Evolutionary conservation across 2,329 filamentous ascomycete species (phyloP).

Genomic region (Monilinia aucupariae): DNA sequence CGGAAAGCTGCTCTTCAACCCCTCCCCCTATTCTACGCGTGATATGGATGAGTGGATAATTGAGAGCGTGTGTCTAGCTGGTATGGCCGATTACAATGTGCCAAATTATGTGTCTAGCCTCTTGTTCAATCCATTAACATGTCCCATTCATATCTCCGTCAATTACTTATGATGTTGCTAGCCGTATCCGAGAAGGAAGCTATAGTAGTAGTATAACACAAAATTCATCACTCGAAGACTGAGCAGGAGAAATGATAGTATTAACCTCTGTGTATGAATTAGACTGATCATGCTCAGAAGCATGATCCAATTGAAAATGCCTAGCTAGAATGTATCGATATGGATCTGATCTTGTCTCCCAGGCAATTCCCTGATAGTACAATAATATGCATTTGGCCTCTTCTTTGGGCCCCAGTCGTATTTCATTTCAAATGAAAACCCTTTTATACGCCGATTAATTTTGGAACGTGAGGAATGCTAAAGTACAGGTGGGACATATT

Average conservation of each 20-base stretch:
- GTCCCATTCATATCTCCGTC: not conserved
- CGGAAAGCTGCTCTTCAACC: not conserved
- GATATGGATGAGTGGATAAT: too few relatives aligned
- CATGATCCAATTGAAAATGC: not conserved
- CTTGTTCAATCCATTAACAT: not conserved
- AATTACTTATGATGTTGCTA: not conserved
- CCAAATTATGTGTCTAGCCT: not conserved
- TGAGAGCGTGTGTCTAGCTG: too few relatives aligned
- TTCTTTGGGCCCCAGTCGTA: not conserved
- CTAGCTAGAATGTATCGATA: not conserved
- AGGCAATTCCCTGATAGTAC: not conserved
- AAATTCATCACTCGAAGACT: not conserved
- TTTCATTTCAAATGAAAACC: not conserved
- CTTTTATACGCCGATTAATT: constrained; percentile 11
- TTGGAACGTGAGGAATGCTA: constrained; percentile 12
- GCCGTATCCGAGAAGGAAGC: not conserved
- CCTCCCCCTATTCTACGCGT: not conserved
- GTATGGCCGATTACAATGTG: not conserved
- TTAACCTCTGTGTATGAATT: not conserved
- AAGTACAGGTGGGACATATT: constrained; percentile 4
- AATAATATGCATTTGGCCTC: constrained; percentile 1
- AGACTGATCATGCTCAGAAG: not conserved
- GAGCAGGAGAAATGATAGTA: not conserved
- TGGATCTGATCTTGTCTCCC: not conserved
- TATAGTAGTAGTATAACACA: not conserved